Percentiles rank a stretch among this genome's conserved stretches.
phyloP scores from a whole-genome alignment of 2,329 filamentous ascomycete species.

The Xylaria multiplex region DNA sequence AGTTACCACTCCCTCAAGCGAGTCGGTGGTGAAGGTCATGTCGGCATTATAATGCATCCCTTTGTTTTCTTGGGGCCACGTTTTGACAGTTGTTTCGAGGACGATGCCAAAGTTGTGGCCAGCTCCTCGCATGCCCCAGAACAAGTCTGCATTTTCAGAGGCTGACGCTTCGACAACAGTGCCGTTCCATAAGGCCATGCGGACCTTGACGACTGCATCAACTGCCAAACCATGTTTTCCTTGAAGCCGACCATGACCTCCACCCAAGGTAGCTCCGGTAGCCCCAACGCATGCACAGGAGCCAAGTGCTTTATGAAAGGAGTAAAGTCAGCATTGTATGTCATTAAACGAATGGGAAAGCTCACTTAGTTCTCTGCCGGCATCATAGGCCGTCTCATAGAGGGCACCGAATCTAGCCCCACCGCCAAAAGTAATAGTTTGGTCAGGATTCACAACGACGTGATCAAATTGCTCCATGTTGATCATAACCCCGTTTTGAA shows the following conservation, averaged over 20 bases:
- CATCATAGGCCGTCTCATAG: too few relatives aligned
- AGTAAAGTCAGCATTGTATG: too few relatives aligned
- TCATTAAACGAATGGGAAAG: too few relatives aligned
- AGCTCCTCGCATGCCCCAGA: conserved; percentile 66
- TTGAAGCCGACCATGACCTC: conserved; percentile 4
- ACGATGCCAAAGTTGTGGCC: conserved; percentile 70
- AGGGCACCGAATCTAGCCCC: too few relatives aligned
- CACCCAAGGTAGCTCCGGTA: conserved; percentile 9
- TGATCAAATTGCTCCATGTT: too few relatives aligned
- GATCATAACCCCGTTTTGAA: too few relatives aligned
- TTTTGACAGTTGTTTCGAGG: conserved; percentile 57
- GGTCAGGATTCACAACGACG: too few relatives aligned
- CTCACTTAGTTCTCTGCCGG: too few relatives aligned
- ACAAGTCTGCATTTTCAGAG: conserved; percentile 50
- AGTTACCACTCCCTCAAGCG: conserved; percentile 3
- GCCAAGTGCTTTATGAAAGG: not conserved
- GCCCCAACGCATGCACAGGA: conserved; percentile 10
- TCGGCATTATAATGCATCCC: conserved; percentile 53
- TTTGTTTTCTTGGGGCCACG: conserved; percentile 54
- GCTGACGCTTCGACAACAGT: not conserved
- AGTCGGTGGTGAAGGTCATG: conserved; percentile 55
- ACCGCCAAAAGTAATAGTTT: too few relatives aligned
- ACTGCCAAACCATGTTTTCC: conserved; percentile 14
- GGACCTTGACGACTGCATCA: not conserved
- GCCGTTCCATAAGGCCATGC: not conserved